These are phyloP conservation scores for Neohortaea acidophila DNA, from an alignment of 495 filamentous ascomycete species.

Conservation along the genomic window DNA sequence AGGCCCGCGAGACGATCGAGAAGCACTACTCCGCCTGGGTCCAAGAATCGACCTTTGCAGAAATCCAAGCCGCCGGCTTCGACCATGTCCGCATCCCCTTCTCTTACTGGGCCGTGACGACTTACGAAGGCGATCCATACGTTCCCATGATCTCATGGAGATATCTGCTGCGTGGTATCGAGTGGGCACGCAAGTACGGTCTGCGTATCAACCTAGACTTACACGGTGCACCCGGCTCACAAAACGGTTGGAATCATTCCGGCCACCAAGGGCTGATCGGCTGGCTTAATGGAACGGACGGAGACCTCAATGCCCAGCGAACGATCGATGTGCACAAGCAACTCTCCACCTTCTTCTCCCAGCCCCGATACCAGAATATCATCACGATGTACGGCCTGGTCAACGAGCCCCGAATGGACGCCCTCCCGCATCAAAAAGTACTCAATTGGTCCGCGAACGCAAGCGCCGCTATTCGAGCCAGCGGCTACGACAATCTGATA, in stretches of 20 bases:
- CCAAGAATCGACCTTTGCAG: constrained; percentile 62
- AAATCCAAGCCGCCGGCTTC: constrained; percentile 75
- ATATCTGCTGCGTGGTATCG: constrained; percentile 83
- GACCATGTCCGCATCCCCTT: constrained; percentile 94
- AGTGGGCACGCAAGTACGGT: constrained; percentile 86
- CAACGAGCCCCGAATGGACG: constrained; percentile 32
- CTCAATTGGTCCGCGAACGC: constrained; percentile 26
- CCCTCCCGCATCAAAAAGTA: constrained; percentile 26
- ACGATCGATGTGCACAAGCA: constrained; percentile 29
- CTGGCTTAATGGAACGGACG: constrained; percentile 32
- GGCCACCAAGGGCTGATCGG: constrained; percentile 48
- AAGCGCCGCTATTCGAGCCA: constrained; percentile 22
- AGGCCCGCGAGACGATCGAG: constrained; percentile 52
- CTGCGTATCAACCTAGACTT: constrained; percentile 88
- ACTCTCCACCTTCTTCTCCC: constrained; percentile 29
- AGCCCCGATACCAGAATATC: constrained; percentile 30
- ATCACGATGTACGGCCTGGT: constrained; percentile 31
- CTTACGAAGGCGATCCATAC: constrained; percentile 78
- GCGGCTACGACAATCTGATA: constrained; percentile 33
- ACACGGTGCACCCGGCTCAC: constrained; percentile 65
- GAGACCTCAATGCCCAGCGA: constrained; percentile 27
- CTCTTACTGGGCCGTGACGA: constrained; percentile 86
- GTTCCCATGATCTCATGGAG: constrained; percentile 79
- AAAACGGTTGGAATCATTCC: constrained; percentile 73
- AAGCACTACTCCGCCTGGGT: constrained; percentile 84